Evolutionary conservation across 2,329 filamentous ascomycete species (phyloP), one percentile per base, ranked within the genome.

Genomic region (Cordyceps farinosa): DNA sequence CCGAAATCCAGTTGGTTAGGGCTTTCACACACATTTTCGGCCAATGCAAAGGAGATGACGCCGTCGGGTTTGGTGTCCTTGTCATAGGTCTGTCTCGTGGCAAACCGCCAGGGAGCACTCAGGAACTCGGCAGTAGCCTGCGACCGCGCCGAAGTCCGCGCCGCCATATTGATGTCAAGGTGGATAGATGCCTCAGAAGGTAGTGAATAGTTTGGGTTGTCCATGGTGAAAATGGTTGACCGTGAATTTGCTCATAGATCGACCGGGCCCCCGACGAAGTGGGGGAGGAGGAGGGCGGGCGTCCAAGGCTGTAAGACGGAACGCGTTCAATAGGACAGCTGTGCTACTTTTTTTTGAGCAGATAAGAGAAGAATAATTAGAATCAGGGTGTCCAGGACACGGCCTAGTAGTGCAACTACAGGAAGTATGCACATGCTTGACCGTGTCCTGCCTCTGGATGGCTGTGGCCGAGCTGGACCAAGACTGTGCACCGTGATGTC

Each of bases 1-100:
- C 8, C 15, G 7, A 22, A 30, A 32, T 1, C 15, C 9, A 3
- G 13, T 7, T 5, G 9, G 8, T 3, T 9, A 44, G 17, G n/a
- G 7, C 2, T 32, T 36, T 36, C n/a, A 52, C 65, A n/a, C 48
- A 69, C 74, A 67, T 84, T 83, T 65, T 83, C 81, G 5, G 82
- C 81, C 1, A 80, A 74, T 0, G 77, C 79, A 34, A 84, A 77
- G 4, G 78, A 82, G 56, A 83, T 72, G 55, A 80, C 74, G 1
- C 81, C 81, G 9, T 70, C 66, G 1, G 75, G 74, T 38, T 79
- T 79, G 5, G 66, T 66, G 3, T 69, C 65, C 0, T 77, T 72
- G 62, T 79, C 69, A 69, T 80, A 84, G 2, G 68, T 70, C 7
- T 67, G 70, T 22, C 64, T 61, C 1, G 72, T 70, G 1, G 73